phyloP scores from a whole-genome alignment of 2,329 filamentous ascomycete genomes.

The Ceratocystis diversiconidia region DNA sequence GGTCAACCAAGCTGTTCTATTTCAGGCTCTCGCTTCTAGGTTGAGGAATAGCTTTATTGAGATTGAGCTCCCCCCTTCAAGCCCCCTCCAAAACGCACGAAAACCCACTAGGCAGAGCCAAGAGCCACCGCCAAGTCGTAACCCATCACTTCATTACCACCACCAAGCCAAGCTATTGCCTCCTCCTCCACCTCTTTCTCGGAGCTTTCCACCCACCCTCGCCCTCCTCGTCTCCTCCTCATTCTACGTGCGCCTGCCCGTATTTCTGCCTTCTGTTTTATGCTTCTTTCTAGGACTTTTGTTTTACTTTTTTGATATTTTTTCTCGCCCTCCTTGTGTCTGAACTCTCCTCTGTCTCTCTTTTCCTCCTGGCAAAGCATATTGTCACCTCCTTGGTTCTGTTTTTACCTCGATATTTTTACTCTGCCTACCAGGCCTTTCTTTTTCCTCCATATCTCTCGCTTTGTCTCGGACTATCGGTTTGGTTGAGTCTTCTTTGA shows the following conservation, averaged over 20 bases:
- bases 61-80: background rate
- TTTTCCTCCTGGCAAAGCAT: background rate
- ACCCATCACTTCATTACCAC: too few species aligned
- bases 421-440: background rate
- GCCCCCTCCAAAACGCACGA: background rate
- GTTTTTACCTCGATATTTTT: background rate
- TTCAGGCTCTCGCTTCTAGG: background rate
- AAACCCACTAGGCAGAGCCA: background rate
- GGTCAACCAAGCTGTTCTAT: background rate
- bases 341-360: background rate
- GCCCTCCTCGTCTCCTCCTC: background rate
- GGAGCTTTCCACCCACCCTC: constrained; percentile 1
- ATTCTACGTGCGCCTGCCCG: background rate
- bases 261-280: background rate
- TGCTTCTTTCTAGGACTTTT: background rate
- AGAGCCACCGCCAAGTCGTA: too few species aligned
- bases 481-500: background rate
- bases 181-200: background rate
- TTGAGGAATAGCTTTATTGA: background rate
- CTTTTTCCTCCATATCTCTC: constrained; percentile 17
- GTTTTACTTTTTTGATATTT: background rate
- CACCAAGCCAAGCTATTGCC: background rate
- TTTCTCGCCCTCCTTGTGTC: background rate
- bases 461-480: background rate
- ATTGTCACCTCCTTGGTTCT: background rate